Percentiles rank a stretch among this genome's conserved stretches.
Evolutionary conservation across 345 rosid genomes (phyloP).

Genomic region (Eucalyptus polybractea): DNA sequence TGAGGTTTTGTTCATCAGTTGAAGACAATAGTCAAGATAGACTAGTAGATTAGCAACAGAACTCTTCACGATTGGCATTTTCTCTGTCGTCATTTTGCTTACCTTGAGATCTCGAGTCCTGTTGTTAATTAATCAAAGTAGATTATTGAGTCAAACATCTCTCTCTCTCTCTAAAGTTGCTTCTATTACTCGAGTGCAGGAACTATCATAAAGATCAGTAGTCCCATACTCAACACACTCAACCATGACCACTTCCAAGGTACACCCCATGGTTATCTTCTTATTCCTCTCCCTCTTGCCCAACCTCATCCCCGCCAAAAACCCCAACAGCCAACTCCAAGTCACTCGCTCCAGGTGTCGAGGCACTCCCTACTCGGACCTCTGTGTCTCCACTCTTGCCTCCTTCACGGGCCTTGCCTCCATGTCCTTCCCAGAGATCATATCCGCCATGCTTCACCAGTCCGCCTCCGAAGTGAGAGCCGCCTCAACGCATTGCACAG

Average conservation of each 20-base stretch:
- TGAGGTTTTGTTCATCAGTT: neutral
- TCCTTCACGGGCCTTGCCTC: neutral
- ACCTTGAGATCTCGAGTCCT: neutral
- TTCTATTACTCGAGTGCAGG: neutral
- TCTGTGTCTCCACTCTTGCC: neutral
- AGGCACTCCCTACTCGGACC: neutral
- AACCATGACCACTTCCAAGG: neutral
- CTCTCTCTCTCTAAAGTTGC: neutral
- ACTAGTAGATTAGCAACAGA: neutral
- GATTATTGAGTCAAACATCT: neutral
- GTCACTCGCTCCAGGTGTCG: neutral
- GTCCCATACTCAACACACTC: neutral
- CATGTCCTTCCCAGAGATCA: neutral
- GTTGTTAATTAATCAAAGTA: neutral
- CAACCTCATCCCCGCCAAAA: neutral
- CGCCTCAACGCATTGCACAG: neutral
- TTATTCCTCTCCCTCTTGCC: neutral
- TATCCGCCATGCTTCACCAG: neutral
- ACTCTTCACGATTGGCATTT: neutral
- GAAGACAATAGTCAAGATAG: neutral
- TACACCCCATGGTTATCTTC: neutral
- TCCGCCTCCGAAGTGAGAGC: neutral
- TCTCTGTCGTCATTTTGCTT: neutral
- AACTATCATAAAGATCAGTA: neutral
- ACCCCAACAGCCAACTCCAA: neutral